A percentile compares a stretch with the other conserved stretches of the same genome.
Evolutionary conservation across 2,329 filamentous ascomycete genomes (phyloP).

Genomic region (Hypoxylon sp.): DNA sequence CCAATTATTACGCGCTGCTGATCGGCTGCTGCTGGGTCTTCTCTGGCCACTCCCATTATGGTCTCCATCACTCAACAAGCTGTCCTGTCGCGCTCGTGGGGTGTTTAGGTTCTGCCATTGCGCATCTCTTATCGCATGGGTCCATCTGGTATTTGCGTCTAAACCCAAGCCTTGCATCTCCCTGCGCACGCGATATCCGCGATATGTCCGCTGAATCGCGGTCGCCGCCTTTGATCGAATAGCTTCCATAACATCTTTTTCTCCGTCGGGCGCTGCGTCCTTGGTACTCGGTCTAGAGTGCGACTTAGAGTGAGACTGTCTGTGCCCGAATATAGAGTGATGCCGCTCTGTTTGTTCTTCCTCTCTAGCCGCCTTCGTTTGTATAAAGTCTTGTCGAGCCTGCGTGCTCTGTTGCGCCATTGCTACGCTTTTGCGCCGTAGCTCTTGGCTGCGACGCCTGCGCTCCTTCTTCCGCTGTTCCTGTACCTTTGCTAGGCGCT

Average conservation of each 20-base stretch:
- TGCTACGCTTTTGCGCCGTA: slow-evolving; percentile 44
- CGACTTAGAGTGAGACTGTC: slow-evolving; percentile 26
- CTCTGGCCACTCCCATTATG: slow-evolving; percentile 26
- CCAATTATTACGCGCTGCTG: slow-evolving; percentile 77
- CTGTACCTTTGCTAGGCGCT: slow-evolving; percentile 64
- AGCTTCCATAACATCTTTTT: slow-evolving; percentile 41
- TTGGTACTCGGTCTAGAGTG: slow-evolving; percentile 25
- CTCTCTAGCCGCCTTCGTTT: slow-evolving; percentile 45
- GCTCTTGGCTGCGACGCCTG: slow-evolving; percentile 57
- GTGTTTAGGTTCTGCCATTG: slow-evolving; percentile 66
- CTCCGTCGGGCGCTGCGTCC: slow-evolving; percentile 21
- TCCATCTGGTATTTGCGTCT: slow-evolving; percentile 78
- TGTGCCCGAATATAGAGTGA: slow-evolving; percentile 28
- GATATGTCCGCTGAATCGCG: slow-evolving; percentile 78
- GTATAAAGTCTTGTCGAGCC: slow-evolving; percentile 53
- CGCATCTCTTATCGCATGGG: slow-evolving; percentile 72
- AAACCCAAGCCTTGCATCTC: slow-evolving; percentile 77
- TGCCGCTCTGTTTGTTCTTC: slow-evolving; percentile 30
- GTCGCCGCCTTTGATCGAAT: slow-evolving; percentile 62
- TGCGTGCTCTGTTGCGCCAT: slow-evolving; percentile 46
- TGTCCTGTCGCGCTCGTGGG: slow-evolving; percentile 57
- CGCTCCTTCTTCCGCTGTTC: slow-evolving; percentile 60
- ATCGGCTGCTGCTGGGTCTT: slow-evolving; percentile 46
- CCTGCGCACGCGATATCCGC: slow-evolving; percentile 79
- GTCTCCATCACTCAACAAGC: slow-evolving; percentile 20